Conservation (phyloP, 352 stramenopile genomes). For the Globisporangium heterothallicum region DNA sequence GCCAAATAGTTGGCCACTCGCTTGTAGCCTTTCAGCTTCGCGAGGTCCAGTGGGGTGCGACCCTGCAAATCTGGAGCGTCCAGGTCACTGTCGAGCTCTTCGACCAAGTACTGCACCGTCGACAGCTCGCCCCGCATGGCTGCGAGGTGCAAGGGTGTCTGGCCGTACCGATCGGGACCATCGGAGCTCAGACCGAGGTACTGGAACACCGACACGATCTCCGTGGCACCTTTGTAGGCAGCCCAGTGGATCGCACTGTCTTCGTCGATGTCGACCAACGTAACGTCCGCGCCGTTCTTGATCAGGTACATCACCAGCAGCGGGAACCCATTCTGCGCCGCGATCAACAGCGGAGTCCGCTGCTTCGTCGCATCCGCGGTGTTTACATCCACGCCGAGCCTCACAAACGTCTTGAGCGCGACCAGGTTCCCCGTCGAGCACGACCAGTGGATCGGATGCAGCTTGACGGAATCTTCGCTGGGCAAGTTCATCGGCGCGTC, state of each 20-base stretch:
- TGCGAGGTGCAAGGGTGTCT: slow-evolving; percentile 81
- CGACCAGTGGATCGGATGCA: slow-evolving; percentile 84
- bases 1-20: slow-evolving; percentile 52
- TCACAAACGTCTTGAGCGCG: slow-evolving; percentile 54
- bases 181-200: slow-evolving; percentile 67
- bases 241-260: slow-evolving; percentile 85
- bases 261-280: slow-evolving; percentile 52
- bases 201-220: slow-evolving; percentile 82
- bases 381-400: slow-evolving; percentile 68
- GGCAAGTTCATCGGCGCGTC: slow-evolving; percentile 49
- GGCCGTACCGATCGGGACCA: slow-evolving; percentile 58
- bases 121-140: slow-evolving; percentile 66
- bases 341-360: slow-evolving; percentile 67
- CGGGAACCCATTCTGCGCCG: slow-evolving; percentile 70
- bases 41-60: slow-evolving; percentile 56
- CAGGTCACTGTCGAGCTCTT: slow-evolving; percentile 69
- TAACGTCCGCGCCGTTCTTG: slow-evolving; percentile 62
- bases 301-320: slow-evolving; percentile 76
- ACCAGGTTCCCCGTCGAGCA: slow-evolving; percentile 68
- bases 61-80: slow-evolving; percentile 40
- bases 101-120: slow-evolving; percentile 74
- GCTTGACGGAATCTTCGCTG: slow-evolving; percentile 48
- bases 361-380: slow-evolving; percentile 65
- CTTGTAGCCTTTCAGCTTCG: slow-evolving; percentile 48
- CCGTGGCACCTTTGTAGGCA: slow-evolving; percentile 78